These are phyloP conservation scores for Stachybotrys elegans DNA, from an alignment of 2,329 filamentous ascomycete species.

Conservation along the genomic window DNA sequence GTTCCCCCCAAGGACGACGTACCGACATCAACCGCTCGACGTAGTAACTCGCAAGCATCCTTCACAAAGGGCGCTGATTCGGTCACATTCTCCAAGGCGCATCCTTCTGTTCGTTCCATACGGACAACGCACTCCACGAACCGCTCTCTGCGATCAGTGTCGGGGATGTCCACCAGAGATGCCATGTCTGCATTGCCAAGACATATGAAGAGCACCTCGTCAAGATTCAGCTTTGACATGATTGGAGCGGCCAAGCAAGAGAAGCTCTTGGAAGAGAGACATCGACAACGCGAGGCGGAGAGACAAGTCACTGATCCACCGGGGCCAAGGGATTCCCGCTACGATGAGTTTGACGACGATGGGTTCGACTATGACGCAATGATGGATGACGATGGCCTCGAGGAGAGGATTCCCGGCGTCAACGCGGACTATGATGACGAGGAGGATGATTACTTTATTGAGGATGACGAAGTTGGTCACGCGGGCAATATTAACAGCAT, in stretches of 20 bases:
- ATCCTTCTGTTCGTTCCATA: slow-evolving; percentile 18
- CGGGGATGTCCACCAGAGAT: slow-evolving; percentile 40
- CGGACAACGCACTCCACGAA: slow-evolving; percentile 43
- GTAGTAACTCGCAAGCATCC: slow-evolving; percentile 16
- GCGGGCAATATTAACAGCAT: slow-evolving; percentile 13
- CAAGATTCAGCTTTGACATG: slow-evolving; percentile 79
- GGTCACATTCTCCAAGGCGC: slow-evolving; percentile 12
- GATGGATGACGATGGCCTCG: slow-evolving; percentile 60
- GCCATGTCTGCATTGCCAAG: slow-evolving; percentile 48
- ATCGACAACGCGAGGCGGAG: slow-evolving; percentile 61
- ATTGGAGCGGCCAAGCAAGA: slow-evolving; percentile 63
- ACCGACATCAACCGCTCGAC: slow-evolving; percentile 16
- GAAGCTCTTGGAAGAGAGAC: slow-evolving; percentile 67
- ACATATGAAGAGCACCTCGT: slow-evolving; percentile 72
- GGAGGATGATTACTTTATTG: slow-evolving; percentile 14
- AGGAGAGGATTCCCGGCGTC: slow-evolving; percentile 62
- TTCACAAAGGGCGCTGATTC: slow-evolving; percentile 13
- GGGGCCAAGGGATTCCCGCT: slow-evolving; percentile 44
- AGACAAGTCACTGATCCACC: slow-evolving; percentile 40
- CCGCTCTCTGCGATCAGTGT: slow-evolving; percentile 45
- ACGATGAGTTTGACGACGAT: slow-evolving; percentile 59
- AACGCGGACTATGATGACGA: slow-evolving; percentile 42
- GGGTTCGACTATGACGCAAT: slow-evolving; percentile 57
- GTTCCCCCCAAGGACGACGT: slow-evolving; percentile 34
- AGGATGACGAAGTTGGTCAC: slow-evolving; percentile 14